Conservation (phyloP, 2,329 filamentous ascomycete species). For the Ramichloridium luteum region DNA sequence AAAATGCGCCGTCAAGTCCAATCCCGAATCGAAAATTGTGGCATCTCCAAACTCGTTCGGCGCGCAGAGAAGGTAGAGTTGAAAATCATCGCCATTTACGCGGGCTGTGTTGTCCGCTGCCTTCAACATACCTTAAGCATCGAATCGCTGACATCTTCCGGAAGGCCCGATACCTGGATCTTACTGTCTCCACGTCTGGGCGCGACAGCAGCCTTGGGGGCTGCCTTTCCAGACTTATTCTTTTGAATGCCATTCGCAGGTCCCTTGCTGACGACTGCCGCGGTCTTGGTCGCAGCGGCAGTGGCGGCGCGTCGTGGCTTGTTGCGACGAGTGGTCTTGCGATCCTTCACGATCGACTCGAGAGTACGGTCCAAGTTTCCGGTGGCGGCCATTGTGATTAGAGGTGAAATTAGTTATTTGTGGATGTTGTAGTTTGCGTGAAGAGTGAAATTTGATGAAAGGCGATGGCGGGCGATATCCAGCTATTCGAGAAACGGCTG, state of each 20-base stretch:
- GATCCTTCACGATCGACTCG: constrained; percentile 86
- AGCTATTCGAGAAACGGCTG: no score
- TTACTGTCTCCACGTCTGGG: constrained; percentile 62
- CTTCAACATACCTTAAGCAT: constrained; percentile 99
- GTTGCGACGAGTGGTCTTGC: constrained; percentile 40
- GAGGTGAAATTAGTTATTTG: no score
- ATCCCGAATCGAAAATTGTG: no score
- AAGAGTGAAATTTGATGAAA: no score
- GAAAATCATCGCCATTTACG: constrained; percentile 17
- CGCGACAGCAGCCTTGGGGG: constrained; percentile 49
- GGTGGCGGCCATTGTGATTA: constrained; percentile 52
- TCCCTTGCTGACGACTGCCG: constrained; percentile 34
- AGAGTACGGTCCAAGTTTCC: constrained; percentile 94
- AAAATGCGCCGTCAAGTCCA: no score
- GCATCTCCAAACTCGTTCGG: constrained; percentile 4
- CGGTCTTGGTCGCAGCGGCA: constrained; percentile 36
- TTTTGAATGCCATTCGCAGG: constrained; percentile 83
- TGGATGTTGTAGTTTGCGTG: no score
- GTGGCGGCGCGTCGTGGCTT: constrained; percentile 32
- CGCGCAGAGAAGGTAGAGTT: constrained; percentile 12
- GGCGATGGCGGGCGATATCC: no score
- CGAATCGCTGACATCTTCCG: constrained; percentile 87
- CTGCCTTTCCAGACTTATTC: constrained; percentile 40
- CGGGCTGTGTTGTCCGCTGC: constrained; percentile 34
- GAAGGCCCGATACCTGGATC: constrained; percentile 98